Percentiles rank a stretch among this genome's conserved stretches.
Evolutionary conservation across 2,329 filamentous ascomycete species (phyloP).

Genomic region (Teratosphaeria zuluensis): DNA sequence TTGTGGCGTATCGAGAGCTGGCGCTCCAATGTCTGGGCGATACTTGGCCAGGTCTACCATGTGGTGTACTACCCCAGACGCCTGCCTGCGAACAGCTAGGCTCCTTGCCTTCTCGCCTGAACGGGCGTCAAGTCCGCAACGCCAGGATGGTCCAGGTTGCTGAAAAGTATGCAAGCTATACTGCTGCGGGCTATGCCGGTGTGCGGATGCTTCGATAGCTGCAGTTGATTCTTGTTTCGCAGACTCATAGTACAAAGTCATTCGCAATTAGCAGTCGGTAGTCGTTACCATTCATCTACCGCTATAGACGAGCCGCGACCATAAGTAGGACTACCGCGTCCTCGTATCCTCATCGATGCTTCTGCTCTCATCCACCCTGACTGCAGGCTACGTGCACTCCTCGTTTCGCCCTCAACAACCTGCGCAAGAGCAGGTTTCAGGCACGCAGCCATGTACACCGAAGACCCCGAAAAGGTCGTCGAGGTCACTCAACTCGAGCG

Average conservation of each 20-base stretch:
- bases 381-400: background rate
- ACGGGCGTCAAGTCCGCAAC: background rate
- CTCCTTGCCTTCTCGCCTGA: background rate
- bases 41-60: background rate
- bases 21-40: background rate
- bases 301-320: background rate
- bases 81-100: background rate
- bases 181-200: background rate
- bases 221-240: background rate
- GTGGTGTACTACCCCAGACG: background rate
- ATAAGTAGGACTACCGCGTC: background rate
- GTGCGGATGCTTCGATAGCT: background rate
- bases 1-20: background rate
- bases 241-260: background rate
- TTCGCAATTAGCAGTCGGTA: background rate
- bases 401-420: background rate
- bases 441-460: background rate
- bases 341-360: background rate
- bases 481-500: slow-evolving; percentile 13
- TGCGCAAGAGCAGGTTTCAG: background rate
- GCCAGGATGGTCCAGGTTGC: background rate
- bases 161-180: background rate
- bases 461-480: background rate
- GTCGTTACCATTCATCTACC: background rate
- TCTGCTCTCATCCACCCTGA: background rate